These are phyloP conservation scores for Sextonia rubra DNA, from an alignment of 164 flowering plant genomes.

Conservation along the genomic window DNA sequence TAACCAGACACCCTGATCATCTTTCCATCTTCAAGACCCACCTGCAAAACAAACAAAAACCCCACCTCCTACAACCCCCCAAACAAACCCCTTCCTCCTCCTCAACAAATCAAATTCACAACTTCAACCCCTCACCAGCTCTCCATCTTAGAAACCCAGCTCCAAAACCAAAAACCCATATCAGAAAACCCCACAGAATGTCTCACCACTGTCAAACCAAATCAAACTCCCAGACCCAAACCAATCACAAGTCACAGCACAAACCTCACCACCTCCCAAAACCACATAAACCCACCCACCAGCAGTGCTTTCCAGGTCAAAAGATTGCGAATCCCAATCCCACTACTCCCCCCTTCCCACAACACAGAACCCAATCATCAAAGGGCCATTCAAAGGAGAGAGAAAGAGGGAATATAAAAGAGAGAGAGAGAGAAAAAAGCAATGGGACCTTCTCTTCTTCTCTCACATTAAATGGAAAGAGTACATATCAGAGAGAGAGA, in stretches of 20 bases:
- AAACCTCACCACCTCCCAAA: neutral
- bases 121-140: neutral
- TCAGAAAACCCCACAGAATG: constrained; percentile 7
- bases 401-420: neutral
- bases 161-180: constrained; percentile 24
- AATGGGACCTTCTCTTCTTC: neutral
- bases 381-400: too few species aligned
- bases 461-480: too few species aligned
- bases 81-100: neutral
- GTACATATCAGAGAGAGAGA: neutral
- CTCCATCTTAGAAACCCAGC: neutral
- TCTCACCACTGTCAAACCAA: neutral
- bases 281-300: neutral
- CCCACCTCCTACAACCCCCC: neutral
- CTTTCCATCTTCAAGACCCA: constrained; percentile 7
- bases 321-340: neutral
- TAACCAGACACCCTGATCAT: constrained; percentile 10
- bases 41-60: neutral
- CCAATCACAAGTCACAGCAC: neutral
- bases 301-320: neutral
- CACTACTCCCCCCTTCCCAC: neutral
- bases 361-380: neutral
- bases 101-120: constrained; percentile 7
- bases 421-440: too few species aligned
- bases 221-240: neutral